phyloP scores from a whole-genome alignment of 2,329 filamentous ascomycete species.

The Colletotrichum kahawae region DNA sequence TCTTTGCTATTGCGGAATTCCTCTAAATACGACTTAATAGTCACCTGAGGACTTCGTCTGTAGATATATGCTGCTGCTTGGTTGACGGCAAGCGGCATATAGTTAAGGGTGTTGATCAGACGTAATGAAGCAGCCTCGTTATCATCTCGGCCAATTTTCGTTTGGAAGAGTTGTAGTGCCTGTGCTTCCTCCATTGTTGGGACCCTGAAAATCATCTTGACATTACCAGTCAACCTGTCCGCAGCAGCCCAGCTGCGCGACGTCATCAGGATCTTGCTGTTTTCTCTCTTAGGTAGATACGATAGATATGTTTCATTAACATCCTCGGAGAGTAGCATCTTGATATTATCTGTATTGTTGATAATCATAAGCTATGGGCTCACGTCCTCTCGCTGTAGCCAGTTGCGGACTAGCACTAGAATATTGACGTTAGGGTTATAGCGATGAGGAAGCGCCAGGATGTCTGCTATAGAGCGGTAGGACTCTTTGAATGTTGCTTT shows the following conservation, averaged over 20 bases:
- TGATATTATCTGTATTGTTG: too few relatives aligned
- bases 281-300: slow-evolving; percentile 19
- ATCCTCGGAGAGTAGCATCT: background rate
- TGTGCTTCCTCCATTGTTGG: slow-evolving; percentile 31
- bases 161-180: slow-evolving; percentile 28
- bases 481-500: slow-evolving; percentile 19
- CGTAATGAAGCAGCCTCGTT: background rate
- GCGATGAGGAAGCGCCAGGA: slow-evolving; percentile 6
- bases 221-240: slow-evolving; percentile 14
- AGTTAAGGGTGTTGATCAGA: slow-evolving; percentile 23
- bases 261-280: slow-evolving; percentile 22
- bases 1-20: too few relatives aligned
- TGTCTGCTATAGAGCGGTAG: slow-evolving; percentile 15
- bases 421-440: slow-evolving; percentile 10
- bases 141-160: slow-evolving; percentile 20
- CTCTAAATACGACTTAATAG: too few relatives aligned
- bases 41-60: too few relatives aligned
- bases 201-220: background rate
- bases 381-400: slow-evolving; percentile 20
- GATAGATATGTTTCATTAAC: background rate
- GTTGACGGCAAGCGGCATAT: too few relatives aligned
- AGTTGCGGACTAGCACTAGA: slow-evolving; percentile 18
- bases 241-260: slow-evolving; percentile 21
- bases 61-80: too few relatives aligned
- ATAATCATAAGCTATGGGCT: slow-evolving; percentile 26